Conservation (phyloP, 495 filamentous ascomycete species). For the Aspergillus diversus region DNA sequence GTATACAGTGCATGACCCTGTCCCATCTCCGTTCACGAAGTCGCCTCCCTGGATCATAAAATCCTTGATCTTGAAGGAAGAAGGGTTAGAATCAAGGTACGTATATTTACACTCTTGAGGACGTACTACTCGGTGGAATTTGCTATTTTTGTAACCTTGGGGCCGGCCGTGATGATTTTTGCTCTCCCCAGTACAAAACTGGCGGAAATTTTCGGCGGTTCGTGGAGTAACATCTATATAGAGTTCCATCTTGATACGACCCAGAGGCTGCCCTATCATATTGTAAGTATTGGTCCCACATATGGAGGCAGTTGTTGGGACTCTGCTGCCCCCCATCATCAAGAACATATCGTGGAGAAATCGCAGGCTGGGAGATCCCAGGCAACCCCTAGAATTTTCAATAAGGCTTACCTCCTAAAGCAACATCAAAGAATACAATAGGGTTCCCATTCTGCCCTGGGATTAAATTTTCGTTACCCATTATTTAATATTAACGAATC, state of each 20-base stretch:
- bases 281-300: not conserved
- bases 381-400: not conserved
- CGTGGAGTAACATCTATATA: slow-evolving; percentile 82
- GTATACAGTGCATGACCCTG: slow-evolving; percentile 85
- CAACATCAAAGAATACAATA: slow-evolving; percentile 91
- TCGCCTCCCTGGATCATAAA: slow-evolving; percentile 99
- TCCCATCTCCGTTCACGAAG: slow-evolving; percentile 93
- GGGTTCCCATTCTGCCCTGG: slow-evolving; percentile 47
- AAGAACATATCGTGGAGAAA: too few relatives aligned
- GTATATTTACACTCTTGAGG: not conserved
- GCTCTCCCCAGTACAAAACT: slow-evolving; percentile 93
- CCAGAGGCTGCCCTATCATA: slow-evolving; percentile 78
- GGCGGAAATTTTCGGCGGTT: slow-evolving; percentile 96
- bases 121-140: slow-evolving; percentile 92
- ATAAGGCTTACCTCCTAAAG: slow-evolving; percentile 74
- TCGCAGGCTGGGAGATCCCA: too few relatives aligned
- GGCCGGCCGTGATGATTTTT: slow-evolving; percentile 80
- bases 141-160: slow-evolving; percentile 91
- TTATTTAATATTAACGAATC: not conserved
- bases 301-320: not conserved
- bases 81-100: slow-evolving; percentile 2
- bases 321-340: too few relatives aligned
- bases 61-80: slow-evolving; percentile 74
- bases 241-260: slow-evolving; percentile 91
- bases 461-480: slow-evolving; percentile 6